Conservation (phyloP, 2,329 filamentous ascomycete species). For the Alternaria burnsii region DNA sequence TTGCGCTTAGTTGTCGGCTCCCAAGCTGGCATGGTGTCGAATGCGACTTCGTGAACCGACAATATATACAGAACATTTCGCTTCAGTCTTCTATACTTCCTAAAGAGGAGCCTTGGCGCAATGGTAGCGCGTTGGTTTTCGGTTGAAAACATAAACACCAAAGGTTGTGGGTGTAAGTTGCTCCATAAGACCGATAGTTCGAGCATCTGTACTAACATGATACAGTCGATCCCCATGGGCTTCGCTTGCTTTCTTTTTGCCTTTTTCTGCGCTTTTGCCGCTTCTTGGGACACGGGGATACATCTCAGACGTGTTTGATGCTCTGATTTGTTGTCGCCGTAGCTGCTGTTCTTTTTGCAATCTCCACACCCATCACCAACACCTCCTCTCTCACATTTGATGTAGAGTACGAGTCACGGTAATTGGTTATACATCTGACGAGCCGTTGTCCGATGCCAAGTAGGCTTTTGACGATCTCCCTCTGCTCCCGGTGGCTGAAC, state of each 20-base stretch:
- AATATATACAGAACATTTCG: neutral
- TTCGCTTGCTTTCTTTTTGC: constrained; percentile 22
- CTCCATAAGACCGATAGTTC: constrained; percentile 1
- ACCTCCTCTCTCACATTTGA: neutral
- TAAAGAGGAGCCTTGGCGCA: constrained; percentile 33
- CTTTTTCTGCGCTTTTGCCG: neutral
- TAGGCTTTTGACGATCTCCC: neutral
- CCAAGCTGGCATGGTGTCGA: neutral
- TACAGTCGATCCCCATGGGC: constrained; percentile 21
- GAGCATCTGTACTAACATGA: neutral
- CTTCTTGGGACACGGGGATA: neutral
- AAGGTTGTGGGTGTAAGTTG: constrained; percentile 30
- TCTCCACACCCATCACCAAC: neutral
- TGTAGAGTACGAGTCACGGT: neutral
- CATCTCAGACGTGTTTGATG: neutral
- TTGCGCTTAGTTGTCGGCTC: neutral
- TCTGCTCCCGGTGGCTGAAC: neutral
- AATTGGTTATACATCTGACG: neutral
- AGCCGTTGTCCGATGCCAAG: neutral
- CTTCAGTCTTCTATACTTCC: constrained; percentile 15
- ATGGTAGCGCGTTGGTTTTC: constrained; percentile 41
- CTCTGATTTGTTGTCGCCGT: constrained; percentile 1
- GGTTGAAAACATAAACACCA: constrained; percentile 28
- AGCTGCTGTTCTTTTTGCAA: neutral
- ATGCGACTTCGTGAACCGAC: neutral